Base-by-base conservation (phyloP, 805 yeast genomes). In the Candida qinlingensis region DNA sequence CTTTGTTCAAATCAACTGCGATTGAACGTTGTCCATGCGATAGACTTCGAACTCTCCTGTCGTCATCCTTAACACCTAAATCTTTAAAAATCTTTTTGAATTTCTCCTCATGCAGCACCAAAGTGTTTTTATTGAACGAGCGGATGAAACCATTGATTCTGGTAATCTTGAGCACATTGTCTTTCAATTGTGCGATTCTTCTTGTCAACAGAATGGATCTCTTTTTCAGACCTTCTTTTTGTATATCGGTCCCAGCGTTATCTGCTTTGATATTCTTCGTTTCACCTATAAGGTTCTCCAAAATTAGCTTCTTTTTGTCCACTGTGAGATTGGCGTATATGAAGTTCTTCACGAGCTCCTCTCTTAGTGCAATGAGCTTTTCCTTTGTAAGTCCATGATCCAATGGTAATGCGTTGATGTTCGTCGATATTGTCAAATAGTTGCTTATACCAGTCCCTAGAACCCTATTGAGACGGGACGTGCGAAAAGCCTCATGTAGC, bases 251-350 rank as follows among this genome's bases (percentile, higher is more conserved):
- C 11, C 30, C 43, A 29, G 35, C 34, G 31, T 47, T 47, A 36
- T 47, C 50, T 7, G 9, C 35, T 8, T 19, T 27, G 10, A 47
- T 38, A 3, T 40, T 28, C 38, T 31, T 41, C 7, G 25, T 28
- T 19, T 47, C 50, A 6, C 25, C 41, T 5, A 37, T 38, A 10
- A 47, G 26, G 40, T 47, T 47, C 39, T 47, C 46, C 12, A 47
- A 11, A 19, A 47, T 44, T 27, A 47, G 47, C 33, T 43, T 43
- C 37, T 47, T 47, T 33, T 43, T 43, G 27, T 47, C 47, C 8
- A 47, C 31, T 4, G 46, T 41, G 6, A 44, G 30, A 6, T 31
- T 47, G 6, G 50, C 50, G 9, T 36, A 34, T 12, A 47, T 44
- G 37, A 26, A 47, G 36, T 43, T 39, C 37, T 37, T 43, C 13